A percentile compares a stretch with the other conserved stretches of the same genome.
Evolutionary conservation across 1,284 basidiomycete species (phyloP).

Genomic region (Chalciporus sp.): DNA sequence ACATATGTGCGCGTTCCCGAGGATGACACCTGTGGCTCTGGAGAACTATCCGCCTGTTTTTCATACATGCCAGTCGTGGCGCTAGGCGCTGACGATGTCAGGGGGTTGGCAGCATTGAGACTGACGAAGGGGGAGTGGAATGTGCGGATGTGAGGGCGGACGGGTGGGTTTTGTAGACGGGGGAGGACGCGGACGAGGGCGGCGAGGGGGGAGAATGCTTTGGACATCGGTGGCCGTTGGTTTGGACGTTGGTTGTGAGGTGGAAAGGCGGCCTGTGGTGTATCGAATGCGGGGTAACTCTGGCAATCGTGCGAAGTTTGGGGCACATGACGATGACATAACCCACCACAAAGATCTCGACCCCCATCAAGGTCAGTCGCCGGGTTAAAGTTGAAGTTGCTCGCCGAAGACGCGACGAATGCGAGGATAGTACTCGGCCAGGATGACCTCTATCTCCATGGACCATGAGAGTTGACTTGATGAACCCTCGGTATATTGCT

Average conservation of each 20-base stretch:
- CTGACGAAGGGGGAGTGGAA: constrained; percentile 65
- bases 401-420: no score
- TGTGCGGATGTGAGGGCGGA: constrained; percentile 32
- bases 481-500: not conserved
- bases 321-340: constrained; percentile 31
- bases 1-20: constrained; percentile 60
- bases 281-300: constrained; percentile 10
- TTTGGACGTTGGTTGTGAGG: constrained; percentile 15
- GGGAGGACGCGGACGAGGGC: constrained; percentile 7
- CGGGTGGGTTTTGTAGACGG: not conserved
- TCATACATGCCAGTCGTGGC: constrained; percentile 46
- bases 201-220: constrained; percentile 9
- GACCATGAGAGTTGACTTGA: not conserved
- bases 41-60: constrained; percentile 53
- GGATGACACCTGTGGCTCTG: constrained; percentile 48
- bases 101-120: constrained; percentile 42
- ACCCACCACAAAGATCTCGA: constrained; percentile 3
- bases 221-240: not conserved
- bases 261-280: not conserved
- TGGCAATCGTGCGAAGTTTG: constrained; percentile 25
- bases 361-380: no score
- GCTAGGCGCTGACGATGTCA: constrained; percentile 31
- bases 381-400: no score
- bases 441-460: not conserved
- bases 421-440: no score